Percentiles rank a stretch among this genome's conserved stretches.
Evolutionary conservation across 129 eudicot genomes (phyloP).

Genomic region (Heracleum sosnowskyi): DNA sequence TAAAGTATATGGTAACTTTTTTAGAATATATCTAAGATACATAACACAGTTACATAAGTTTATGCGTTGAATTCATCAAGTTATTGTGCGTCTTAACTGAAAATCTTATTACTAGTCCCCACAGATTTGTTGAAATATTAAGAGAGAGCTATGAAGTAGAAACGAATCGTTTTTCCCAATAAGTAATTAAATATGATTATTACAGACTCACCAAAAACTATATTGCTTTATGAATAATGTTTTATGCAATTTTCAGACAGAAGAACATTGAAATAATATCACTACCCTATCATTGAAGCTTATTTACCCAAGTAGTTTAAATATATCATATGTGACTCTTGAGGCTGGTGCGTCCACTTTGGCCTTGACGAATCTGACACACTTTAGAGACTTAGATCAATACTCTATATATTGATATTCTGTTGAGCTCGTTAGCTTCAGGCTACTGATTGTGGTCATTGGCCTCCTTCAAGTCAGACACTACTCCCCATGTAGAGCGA

Average conservation of each 20-base stretch:
- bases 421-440: background rate
- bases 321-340: background rate
- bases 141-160: background rate
- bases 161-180: background rate
- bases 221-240: background rate
- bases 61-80: no score
- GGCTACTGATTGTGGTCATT: background rate
- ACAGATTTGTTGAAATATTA: background rate
- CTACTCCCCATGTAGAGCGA: background rate
- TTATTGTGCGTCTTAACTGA: background rate
- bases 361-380: background rate
- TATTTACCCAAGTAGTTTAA: background rate
- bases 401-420: background rate
- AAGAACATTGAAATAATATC: background rate
- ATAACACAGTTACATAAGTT: no score
- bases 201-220: background rate
- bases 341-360: background rate
- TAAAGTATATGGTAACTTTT: no score
- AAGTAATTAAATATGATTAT: background rate
- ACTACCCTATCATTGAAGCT: background rate
- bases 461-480: background rate
- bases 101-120: background rate
- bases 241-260: background rate
- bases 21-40: no score
- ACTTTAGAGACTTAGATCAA: background rate